These are phyloP conservation scores for Globisporangium megalacanthum DNA, from an alignment of 352 stramenopile genomes.

Conservation along the genomic window DNA sequence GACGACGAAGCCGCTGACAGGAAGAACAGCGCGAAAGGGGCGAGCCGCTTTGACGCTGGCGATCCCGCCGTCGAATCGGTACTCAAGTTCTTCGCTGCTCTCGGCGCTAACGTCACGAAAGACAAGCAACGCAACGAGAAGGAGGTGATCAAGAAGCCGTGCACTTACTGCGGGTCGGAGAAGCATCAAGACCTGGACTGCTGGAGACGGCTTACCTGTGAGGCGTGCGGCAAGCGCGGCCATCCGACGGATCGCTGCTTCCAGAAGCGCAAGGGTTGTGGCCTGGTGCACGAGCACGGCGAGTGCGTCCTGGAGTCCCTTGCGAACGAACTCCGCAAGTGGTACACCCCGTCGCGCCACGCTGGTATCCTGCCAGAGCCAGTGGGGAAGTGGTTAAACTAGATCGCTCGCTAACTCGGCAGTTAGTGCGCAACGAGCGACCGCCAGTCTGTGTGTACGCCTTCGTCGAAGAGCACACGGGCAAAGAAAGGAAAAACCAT, in stretches of 20 bases:
- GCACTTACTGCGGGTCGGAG: conserved; percentile 1
- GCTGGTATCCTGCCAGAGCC: conserved; percentile 8
- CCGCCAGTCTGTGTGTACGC: no score
- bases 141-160: no score
- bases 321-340: conserved; percentile 11
- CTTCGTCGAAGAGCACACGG: no score
- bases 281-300: conserved; percentile 7
- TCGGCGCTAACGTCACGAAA: no score
- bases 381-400: conserved; percentile 17
- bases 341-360: conserved; percentile 10
- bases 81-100: no score
- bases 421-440: conserved; percentile 15
- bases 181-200: conserved; percentile 8
- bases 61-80: no score
- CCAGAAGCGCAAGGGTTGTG: conserved; percentile 11
- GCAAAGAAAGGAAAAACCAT: no score
- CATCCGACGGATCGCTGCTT: conserved; percentile 13
- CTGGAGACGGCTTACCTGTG: conserved; percentile 10
- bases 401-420: conserved; percentile 15
- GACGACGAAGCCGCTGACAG: no score
- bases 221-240: conserved; percentile 8
- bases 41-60: no score
- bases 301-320: conserved; percentile 11
- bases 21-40: no score
- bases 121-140: no score